Evolutionary conservation across 352 stramenopile genomes (phyloP).

Genomic region (Aphanomyces astaci): DNA sequence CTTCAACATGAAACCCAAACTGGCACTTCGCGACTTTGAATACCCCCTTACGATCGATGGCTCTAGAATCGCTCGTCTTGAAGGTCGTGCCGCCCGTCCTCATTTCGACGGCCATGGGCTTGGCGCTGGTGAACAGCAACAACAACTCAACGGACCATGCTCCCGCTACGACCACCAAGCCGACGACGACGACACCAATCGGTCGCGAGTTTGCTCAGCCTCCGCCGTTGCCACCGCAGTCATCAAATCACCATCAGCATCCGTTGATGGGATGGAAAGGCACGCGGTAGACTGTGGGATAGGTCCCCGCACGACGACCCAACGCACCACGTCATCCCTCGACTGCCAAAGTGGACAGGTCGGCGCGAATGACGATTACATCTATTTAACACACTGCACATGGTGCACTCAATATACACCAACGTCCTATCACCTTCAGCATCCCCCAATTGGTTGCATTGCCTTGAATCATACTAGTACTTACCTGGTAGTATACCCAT

Average conservation of each 20-base stretch:
- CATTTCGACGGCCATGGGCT: slow-evolving; percentile 2
- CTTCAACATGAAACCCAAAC: neutral
- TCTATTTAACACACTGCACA: too few relatives aligned
- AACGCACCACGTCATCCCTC: too few relatives aligned
- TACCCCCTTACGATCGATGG: too few relatives aligned
- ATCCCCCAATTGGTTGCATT: too few relatives aligned
- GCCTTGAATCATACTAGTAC: too few relatives aligned
- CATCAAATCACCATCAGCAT: neutral
- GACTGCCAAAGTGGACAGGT: too few relatives aligned
- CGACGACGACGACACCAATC: neutral
- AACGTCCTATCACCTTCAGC: too few relatives aligned
- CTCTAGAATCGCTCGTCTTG: neutral
- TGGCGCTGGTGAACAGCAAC: neutral
- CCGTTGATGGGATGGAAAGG: slow-evolving; percentile 10
- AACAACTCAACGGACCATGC: too few relatives aligned
- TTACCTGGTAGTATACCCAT: too few relatives aligned
- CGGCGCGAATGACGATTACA: too few relatives aligned
- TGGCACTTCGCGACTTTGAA: neutral
- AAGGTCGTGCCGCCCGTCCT: slow-evolving; percentile 11
- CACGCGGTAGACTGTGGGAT: slow-evolving; percentile 8
- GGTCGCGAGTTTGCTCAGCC: neutral
- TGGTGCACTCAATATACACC: too few relatives aligned
- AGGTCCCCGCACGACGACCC: too few relatives aligned
- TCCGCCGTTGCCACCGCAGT: neutral
- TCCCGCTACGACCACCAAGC: neutral